Conservation (phyloP, 2,329 filamentous ascomycete genomes). For the Fusarium acutatum region DNA sequence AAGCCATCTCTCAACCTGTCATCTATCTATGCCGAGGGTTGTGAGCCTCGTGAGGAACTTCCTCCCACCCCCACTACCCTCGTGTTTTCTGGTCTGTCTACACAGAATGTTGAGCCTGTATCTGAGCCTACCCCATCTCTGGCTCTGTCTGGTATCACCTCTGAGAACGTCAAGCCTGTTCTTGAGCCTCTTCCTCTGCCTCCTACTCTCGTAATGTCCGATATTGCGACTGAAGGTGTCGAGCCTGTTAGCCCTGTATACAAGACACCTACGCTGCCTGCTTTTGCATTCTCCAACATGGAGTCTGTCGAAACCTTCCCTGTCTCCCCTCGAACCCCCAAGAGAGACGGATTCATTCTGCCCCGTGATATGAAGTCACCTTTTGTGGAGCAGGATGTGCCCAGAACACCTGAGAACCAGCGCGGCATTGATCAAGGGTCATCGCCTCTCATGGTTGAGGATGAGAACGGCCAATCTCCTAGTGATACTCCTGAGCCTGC, state of each 20-base stretch:
- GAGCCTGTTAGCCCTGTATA: conserved; percentile 51
- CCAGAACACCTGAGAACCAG: conserved; percentile 52
- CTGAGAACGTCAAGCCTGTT: conserved; percentile 50
- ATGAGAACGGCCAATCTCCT: conserved; percentile 67
- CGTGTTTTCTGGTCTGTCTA: conserved; percentile 46
- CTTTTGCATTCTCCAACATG: conserved; percentile 55
- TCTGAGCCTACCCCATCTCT: conserved; percentile 37
- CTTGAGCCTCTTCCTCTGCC: conserved; percentile 32
- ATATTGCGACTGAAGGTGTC: conserved; percentile 47
- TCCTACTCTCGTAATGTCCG: conserved; percentile 48
- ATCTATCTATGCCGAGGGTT: conserved; percentile 43
- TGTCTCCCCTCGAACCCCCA: conserved; percentile 58
- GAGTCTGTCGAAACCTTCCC: conserved; percentile 58
- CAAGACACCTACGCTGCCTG: conserved; percentile 36
- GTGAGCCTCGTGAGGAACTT: conserved; percentile 48
- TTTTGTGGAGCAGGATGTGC: conserved; percentile 43
- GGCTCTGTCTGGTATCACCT: conserved; percentile 31
- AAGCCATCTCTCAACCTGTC: conserved; percentile 42
- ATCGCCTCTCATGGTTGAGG: conserved; percentile 67
- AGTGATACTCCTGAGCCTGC: conserved; percentile 51
- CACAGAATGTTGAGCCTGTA: conserved; percentile 50
- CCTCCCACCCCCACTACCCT: conserved; percentile 38
- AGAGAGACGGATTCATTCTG: conserved; percentile 65
- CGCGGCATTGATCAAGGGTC: conserved; percentile 54
- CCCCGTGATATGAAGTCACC: conserved; percentile 54